Percentiles rank a stretch among this genome's conserved stretches.
These are phyloP conservation scores for Yamadazyma siamensis DNA, from an alignment of 1,139 yeast genomes.

Conservation along the genomic window DNA sequence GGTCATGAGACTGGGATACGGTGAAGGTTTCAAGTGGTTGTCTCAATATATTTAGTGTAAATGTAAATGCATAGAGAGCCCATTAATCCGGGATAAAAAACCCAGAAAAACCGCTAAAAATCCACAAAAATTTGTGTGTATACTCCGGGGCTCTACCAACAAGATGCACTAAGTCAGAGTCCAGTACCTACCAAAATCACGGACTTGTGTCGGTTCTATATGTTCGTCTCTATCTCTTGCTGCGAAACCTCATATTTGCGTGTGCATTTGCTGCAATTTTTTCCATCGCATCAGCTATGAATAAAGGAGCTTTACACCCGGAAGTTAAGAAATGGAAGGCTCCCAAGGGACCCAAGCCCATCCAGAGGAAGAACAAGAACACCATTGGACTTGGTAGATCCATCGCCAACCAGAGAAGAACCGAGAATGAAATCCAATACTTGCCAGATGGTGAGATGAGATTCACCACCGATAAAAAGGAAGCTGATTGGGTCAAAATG, in stretches of 20 bases:
- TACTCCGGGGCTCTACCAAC: too few species aligned
- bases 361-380: conserved; percentile 79
- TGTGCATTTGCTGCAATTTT: not conserved
- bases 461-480: conserved; percentile 77
- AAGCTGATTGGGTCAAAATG: conserved; percentile 85
- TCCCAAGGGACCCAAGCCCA: conserved; percentile 91
- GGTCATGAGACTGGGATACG: conserved; percentile 94
- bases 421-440: conserved; percentile 65
- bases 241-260: too few species aligned
- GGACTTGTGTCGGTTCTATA: too few species aligned
- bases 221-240: too few species aligned
- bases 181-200: too few species aligned
- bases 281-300: conserved; percentile 13
- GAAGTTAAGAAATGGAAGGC: conserved; percentile 53
- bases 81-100: not conserved
- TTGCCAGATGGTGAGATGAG: conserved; percentile 86
- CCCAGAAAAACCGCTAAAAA: too few species aligned
- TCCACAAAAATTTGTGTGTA: too few species aligned
- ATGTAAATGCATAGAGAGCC: not conserved
- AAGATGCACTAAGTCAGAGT: too few species aligned
- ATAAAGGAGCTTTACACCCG: conserved; percentile 46
- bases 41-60: conserved; percentile 81
- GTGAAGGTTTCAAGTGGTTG: conserved; percentile 95
- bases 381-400: conserved; percentile 83
- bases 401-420: conserved; percentile 69